Percentiles rank a stretch among this genome's conserved stretches.
phyloP scores from a whole-genome alignment of 768 basidiomycete species.

The Cystoderma amianthinum region DNA sequence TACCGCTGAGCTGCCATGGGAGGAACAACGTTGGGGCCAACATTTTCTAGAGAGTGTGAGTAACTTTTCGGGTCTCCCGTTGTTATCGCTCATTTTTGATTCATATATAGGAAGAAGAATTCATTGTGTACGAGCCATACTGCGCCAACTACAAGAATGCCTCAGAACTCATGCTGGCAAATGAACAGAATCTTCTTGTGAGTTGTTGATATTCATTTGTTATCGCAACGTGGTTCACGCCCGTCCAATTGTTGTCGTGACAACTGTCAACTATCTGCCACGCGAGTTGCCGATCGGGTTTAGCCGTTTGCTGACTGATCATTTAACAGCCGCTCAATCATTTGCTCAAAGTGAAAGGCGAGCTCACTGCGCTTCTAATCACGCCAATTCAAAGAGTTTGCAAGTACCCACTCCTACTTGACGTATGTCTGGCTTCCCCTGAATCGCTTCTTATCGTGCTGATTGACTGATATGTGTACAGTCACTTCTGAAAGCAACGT shows the following conservation, averaged over 20 bases:
- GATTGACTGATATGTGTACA: constrained; percentile 17
- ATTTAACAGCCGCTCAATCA: constrained; percentile 66
- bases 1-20: constrained; percentile 76
- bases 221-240: constrained; percentile 7
- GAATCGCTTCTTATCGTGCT: constrained; percentile 6
- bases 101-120: constrained; percentile 85
- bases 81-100: constrained; percentile 13
- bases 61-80: constrained; percentile 30
- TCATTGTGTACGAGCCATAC: constrained; percentile 94
- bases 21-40: constrained; percentile 82
- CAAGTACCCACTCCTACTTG: constrained; percentile 94
- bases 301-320: constrained; percentile 30
- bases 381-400: constrained; percentile 98
- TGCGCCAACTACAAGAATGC: constrained; percentile 93
- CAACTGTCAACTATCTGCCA: constrained; percentile 15
- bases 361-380: constrained; percentile 94
- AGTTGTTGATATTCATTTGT: constrained; percentile 24
- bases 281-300: constrained; percentile 12
- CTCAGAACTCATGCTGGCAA: constrained; percentile 75
- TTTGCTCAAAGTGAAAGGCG: constrained; percentile 85
- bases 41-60: constrained; percentile 81
- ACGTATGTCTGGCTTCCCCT: constrained; percentile 42
- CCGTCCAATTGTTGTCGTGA: constrained; percentile 21
- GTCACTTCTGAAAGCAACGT: constrained; percentile 73
- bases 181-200: constrained; percentile 83